These are phyloP conservation scores for Cladosporium sp. DNA, from an alignment of 2,329 filamentous ascomycete species.

Conservation along the genomic window DNA sequence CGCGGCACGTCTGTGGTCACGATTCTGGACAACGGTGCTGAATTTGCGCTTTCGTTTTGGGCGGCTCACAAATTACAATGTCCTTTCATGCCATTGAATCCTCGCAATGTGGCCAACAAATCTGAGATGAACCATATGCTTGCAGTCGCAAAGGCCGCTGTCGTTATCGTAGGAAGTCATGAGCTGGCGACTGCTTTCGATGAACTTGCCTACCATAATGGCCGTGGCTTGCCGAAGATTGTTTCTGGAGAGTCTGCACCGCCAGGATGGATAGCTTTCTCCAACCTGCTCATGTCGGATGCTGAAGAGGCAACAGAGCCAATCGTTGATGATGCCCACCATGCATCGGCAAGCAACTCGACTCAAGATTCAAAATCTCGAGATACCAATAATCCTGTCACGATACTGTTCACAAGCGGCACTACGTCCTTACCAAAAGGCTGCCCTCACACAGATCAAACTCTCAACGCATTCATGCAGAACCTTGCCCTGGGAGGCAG, in stretches of 20 bases:
- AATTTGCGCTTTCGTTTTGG: slow-evolving; percentile 14
- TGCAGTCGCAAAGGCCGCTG: neutral
- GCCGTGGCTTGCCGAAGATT: neutral
- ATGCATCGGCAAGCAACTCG: neutral
- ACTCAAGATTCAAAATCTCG: neutral
- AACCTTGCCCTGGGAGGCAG: neutral
- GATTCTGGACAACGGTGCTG: slow-evolving; percentile 15
- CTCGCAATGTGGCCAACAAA: slow-evolving; percentile 16
- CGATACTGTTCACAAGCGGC: slow-evolving; percentile 16
- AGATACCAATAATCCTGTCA: neutral
- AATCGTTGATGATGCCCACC: neutral
- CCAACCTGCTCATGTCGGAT: neutral
- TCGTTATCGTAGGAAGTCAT: neutral
- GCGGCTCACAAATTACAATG: slow-evolving; percentile 19
- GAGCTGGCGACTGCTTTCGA: neutral
- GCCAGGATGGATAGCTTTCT: neutral
- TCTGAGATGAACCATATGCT: slow-evolving; percentile 19
- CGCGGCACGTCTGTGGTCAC: neutral
- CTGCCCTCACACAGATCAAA: slow-evolving; percentile 16
- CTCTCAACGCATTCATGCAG: slow-evolving; percentile 15
- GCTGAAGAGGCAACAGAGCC: neutral
- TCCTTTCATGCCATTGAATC: slow-evolving; percentile 21
- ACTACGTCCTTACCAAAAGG: slow-evolving; percentile 22
- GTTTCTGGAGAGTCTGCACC: neutral
- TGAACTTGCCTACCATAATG: neutral